phyloP scores from a whole-genome alignment of 2,329 filamentous ascomycete species.

The Lachnellula subtilissima region DNA sequence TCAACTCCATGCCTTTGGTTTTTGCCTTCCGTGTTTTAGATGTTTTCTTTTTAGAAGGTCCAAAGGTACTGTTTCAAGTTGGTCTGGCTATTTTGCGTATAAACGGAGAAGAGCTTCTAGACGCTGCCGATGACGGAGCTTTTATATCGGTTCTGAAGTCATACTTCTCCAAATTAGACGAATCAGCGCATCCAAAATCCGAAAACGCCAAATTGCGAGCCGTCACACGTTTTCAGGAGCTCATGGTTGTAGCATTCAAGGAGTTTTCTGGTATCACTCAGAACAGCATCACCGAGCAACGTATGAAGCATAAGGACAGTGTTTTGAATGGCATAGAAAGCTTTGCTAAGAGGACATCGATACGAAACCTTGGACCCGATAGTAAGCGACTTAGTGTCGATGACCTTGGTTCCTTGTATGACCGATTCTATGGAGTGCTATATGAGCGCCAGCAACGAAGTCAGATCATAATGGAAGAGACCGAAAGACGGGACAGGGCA shows the following conservation, averaged over 20 bases:
- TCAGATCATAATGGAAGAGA: slow-evolving; percentile 71
- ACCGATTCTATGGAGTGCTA: slow-evolving; percentile 85
- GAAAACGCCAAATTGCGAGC: slow-evolving; percentile 92
- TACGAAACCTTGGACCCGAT: slow-evolving; percentile 90
- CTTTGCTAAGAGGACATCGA: slow-evolving; percentile 94
- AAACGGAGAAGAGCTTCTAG: slow-evolving; percentile 91
- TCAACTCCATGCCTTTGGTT: slow-evolving; percentile 98
- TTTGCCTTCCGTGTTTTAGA: slow-evolving; percentile 96
- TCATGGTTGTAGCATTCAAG: slow-evolving; percentile 99
- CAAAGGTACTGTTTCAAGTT: slow-evolving; percentile 95
- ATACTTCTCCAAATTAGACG: slow-evolving; percentile 89
- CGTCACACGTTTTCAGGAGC: slow-evolving; percentile 92
- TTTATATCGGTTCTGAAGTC: slow-evolving; percentile 95
- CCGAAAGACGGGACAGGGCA: slow-evolving; percentile 59
- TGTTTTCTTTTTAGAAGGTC: slow-evolving; percentile 96
- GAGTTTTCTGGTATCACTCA: slow-evolving; percentile 96
- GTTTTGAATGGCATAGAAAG: slow-evolving; percentile 95
- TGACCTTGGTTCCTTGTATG: slow-evolving; percentile 86
- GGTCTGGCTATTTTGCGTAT: slow-evolving; percentile 94
- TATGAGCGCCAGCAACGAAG: slow-evolving; percentile 88
- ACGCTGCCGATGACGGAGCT: slow-evolving; percentile 88
- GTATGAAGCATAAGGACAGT: slow-evolving; percentile 87
- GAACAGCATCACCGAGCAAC: slow-evolving; percentile 80
- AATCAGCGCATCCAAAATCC: slow-evolving; percentile 91
- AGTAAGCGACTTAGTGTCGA: slow-evolving; percentile 84